Evolutionary conservation across 805 yeast species (phyloP).

Genomic region (Candida alai): DNA sequence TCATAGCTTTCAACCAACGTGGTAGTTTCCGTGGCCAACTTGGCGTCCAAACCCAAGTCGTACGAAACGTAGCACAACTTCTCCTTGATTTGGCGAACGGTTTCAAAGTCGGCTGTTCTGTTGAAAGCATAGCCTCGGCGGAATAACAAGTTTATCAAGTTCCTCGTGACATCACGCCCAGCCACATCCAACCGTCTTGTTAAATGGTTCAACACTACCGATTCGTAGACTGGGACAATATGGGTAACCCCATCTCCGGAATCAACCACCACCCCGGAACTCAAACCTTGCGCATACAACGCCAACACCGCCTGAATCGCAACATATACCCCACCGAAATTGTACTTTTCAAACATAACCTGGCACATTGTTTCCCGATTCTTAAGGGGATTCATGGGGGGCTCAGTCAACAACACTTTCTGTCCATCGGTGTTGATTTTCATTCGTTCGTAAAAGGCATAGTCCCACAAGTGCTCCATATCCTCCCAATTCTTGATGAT

Average conservation of each 20-base stretch:
- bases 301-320: slow-evolving; percentile 99
- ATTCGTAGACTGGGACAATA: slow-evolving; percentile 96
- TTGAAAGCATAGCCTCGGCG: slow-evolving; percentile 98
- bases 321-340: slow-evolving; percentile 89
- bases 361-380: slow-evolving; percentile 91
- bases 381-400: slow-evolving; percentile 94
- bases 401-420: slow-evolving; percentile 89
- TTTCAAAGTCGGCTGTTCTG: slow-evolving; percentile 97
- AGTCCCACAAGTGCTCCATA: slow-evolving; percentile 97
- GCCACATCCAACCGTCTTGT: slow-evolving; percentile 94
- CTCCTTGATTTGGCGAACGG: slow-evolving; percentile 96
- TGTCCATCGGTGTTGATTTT: slow-evolving; percentile 68
- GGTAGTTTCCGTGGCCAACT: slow-evolving; percentile 90
- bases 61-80: slow-evolving; percentile 93
- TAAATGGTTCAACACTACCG: slow-evolving; percentile 91
- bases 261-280: slow-evolving; percentile 97
- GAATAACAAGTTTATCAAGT: slow-evolving; percentile 81
- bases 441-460: slow-evolving; percentile 90
- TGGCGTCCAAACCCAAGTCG: slow-evolving; percentile 85
- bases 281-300: slow-evolving; percentile 91
- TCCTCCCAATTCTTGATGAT: slow-evolving; percentile 97
- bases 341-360: slow-evolving; percentile 87
- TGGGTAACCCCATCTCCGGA: slow-evolving; percentile 99
- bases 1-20: slow-evolving; percentile 88
- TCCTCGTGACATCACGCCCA: slow-evolving; percentile 97